These are phyloP conservation scores for Craterostigma plantagineum DNA, from an alignment of 257 asterid genomes.

Conservation along the genomic window DNA sequence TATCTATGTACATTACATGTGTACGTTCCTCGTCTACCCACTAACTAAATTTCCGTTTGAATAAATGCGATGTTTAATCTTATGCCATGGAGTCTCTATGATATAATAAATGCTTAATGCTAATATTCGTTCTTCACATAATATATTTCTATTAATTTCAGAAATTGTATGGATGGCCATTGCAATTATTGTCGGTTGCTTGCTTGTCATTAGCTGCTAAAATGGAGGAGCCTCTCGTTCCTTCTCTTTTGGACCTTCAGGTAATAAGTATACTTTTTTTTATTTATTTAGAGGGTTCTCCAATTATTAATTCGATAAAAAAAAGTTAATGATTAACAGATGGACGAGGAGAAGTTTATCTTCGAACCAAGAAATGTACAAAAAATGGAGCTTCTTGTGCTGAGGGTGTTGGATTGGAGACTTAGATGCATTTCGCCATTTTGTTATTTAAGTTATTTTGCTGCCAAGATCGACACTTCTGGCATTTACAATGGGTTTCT, in stretches of 20 bases:
- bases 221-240: conserved; percentile 90
- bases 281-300: background rate
- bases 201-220: conserved; percentile 94
- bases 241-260: conserved; percentile 85
- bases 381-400: conserved; percentile 86
- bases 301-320: background rate
- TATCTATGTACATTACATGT: too few relatives aligned
- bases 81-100: too few relatives aligned
- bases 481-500: conserved; percentile 43
- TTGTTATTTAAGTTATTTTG: conserved; percentile 53
- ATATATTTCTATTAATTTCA: conserved; percentile 15
- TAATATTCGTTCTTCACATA: too few relatives aligned
- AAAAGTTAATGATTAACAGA: conserved; percentile 16
- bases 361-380: conserved; percentile 68
- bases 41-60: too few relatives aligned
- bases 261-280: conserved; percentile 13
- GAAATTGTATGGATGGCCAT: conserved; percentile 69
- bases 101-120: too few relatives aligned
- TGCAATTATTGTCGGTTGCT: conserved; percentile 77
- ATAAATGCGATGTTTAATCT: too few relatives aligned
- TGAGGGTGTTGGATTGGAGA: conserved; percentile 71
- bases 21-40: too few relatives aligned
- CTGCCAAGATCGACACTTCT: conserved; percentile 63
- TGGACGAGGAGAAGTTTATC: conserved; percentile 61
- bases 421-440: conserved; percentile 75